phyloP scores from a whole-genome alignment of 2,329 filamentous ascomycete species.

The Tolypocladium ovalisporum region DNA sequence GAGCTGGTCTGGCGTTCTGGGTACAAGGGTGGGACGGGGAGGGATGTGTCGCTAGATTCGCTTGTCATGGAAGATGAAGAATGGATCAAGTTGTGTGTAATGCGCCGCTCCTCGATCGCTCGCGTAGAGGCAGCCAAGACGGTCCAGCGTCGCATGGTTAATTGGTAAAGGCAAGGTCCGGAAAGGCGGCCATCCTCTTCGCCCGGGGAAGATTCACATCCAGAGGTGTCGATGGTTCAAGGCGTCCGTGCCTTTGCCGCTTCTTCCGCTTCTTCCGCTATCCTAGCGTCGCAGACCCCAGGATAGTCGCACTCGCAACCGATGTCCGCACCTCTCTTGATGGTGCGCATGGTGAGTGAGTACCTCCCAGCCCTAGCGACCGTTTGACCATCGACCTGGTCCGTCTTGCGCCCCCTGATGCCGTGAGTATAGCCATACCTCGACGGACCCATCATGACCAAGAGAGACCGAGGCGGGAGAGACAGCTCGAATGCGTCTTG shows the following conservation, averaged over 20 bases:
- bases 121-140: not conserved
- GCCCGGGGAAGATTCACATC: not conserved
- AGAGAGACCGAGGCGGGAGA: conserved; percentile 1
- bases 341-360: not conserved
- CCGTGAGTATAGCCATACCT: conserved; percentile 3
- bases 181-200: not conserved
- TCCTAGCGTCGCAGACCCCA: conserved; percentile 1
- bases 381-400: conserved; percentile 1
- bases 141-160: not conserved
- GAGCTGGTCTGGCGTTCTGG: conserved; percentile 20
- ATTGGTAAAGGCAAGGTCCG: not conserved
- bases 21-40: conserved; percentile 1
- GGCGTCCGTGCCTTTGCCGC: not conserved
- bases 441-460: conserved; percentile 2
- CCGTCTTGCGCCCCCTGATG: conserved; percentile 4
- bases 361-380: not conserved
- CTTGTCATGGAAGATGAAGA: not conserved
- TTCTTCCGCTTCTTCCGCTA: conserved; percentile 1
- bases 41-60: not conserved
- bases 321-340: not conserved
- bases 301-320: not conserved
- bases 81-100: not conserved
- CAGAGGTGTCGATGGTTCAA: not conserved
- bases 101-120: not conserved
- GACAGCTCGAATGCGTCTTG: conserved; percentile 1